These are phyloP conservation scores for Phytophthora aleatoria DNA, from an alignment of 352 stramenopile genomes.

Conservation along the genomic window DNA sequence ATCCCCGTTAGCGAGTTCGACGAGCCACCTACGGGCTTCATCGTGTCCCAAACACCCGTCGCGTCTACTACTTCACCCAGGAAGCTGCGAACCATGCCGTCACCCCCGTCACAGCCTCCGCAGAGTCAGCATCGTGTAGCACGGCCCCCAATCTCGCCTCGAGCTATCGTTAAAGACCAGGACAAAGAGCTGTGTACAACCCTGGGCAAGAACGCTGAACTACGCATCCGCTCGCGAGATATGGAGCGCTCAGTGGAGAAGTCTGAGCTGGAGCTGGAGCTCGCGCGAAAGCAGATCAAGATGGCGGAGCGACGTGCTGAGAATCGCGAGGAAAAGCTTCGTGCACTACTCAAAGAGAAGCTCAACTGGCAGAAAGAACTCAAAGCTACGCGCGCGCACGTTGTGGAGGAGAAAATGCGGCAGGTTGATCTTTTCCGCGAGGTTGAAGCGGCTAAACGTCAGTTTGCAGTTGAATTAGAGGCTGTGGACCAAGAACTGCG, in stretches of 20 bases:
- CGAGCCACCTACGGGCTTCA: slow-evolving; percentile 14
- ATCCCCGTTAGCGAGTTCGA: slow-evolving; percentile 20
- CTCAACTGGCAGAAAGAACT: slow-evolving; percentile 72
- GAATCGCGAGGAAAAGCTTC: slow-evolving; percentile 70
- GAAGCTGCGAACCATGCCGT: slow-evolving; percentile 25
- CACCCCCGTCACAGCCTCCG: slow-evolving; percentile 12
- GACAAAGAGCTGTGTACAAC: slow-evolving; percentile 55
- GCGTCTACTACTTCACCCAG: slow-evolving; percentile 23
- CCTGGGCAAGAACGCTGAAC: slow-evolving; percentile 67
- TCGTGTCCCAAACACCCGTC: slow-evolving; percentile 27
- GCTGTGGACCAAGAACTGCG: slow-evolving; percentile 36
- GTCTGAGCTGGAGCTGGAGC: slow-evolving; percentile 46
- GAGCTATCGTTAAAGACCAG: slow-evolving; percentile 42
- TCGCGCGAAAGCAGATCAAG: slow-evolving; percentile 67
- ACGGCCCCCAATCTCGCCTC: slow-evolving; percentile 19
- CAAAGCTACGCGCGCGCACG: slow-evolving; percentile 58
- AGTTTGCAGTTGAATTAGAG: slow-evolving; percentile 46
- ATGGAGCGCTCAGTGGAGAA: slow-evolving; percentile 59
- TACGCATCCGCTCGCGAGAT: slow-evolving; percentile 58
- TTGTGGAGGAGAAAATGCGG: slow-evolving; percentile 76
- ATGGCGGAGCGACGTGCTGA: slow-evolving; percentile 54
- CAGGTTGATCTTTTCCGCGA: slow-evolving; percentile 68
- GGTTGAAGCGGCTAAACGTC: slow-evolving; percentile 55
- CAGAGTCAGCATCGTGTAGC: slow-evolving; percentile 14
- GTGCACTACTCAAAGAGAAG: slow-evolving; percentile 67